phyloP scores from a whole-genome alignment of 192 early-diverging fungal genomes.

The Thamnidium elegans region DNA sequence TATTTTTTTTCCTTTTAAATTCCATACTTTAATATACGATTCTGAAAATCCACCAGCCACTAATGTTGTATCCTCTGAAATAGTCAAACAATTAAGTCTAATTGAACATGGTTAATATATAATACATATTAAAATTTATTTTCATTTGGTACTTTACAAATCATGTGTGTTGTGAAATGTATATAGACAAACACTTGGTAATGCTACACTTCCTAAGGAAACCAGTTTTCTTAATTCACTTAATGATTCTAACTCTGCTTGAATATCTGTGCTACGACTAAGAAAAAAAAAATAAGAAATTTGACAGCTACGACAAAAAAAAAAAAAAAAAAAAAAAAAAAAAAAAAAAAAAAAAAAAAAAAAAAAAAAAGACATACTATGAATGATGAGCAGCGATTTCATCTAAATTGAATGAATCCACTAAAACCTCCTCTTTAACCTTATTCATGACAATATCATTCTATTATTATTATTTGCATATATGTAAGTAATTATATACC shows the following conservation, averaged over 20 bases:
- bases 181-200: conserved; percentile 91
- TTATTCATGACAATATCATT: conserved; percentile 67
- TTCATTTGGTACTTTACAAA: conserved; percentile 29
- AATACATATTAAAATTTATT: not conserved
- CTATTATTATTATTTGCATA: conserved; percentile 1
- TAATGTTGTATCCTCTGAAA: conserved; percentile 76
- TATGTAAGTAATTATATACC: no score
- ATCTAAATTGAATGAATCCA: conserved; percentile 7
- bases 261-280: conserved; percentile 79
- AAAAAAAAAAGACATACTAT: conserved; percentile 42
- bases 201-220: conserved; percentile 56
- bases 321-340: not conserved
- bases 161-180: conserved; percentile 94
- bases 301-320: not conserved
- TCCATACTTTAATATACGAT: conserved; percentile 92
- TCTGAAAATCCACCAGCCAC: conserved; percentile 92
- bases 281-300: not conserved
- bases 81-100: conserved; percentile 79
- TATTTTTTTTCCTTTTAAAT: conserved; percentile 72
- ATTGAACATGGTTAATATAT: not conserved
- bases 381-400: conserved; percentile 58
- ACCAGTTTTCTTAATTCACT: conserved; percentile 77
- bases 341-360: not conserved
- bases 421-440: conserved; percentile 63
- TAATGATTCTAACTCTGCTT: conserved; percentile 72